Percentiles rank a stretch among this genome's conserved stretches.
These are phyloP conservation scores for Ophiocytium majus DNA, from an alignment of 352 stramenopile genomes.

Conservation along the genomic window DNA sequence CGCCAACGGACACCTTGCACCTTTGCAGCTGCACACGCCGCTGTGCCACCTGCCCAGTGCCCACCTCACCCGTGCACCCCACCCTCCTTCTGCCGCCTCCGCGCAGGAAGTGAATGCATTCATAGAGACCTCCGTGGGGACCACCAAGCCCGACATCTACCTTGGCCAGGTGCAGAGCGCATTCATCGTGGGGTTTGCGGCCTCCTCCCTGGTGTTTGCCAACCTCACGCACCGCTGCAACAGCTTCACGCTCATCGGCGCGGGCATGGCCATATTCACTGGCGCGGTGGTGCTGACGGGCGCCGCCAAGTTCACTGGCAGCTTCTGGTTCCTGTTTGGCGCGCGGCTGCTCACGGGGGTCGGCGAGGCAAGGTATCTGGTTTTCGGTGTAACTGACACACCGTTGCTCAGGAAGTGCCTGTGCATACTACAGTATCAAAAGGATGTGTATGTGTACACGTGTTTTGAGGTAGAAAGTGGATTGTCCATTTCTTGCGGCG, in stretches of 20 bases:
- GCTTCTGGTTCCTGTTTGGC: constrained; percentile 77
- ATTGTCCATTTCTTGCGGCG: no score
- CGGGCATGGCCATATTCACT: constrained; percentile 81
- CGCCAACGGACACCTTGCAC: neutral
- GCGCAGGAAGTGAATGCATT: constrained; percentile 85
- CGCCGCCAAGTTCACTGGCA: constrained; percentile 68
- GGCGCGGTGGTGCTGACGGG: constrained; percentile 79
- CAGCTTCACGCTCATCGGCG: constrained; percentile 81
- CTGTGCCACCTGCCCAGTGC: neutral
- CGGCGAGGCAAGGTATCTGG: constrained; percentile 71
- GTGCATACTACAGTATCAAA: no score
- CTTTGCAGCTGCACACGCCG: neutral
- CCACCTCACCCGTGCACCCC: neutral
- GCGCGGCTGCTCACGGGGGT: constrained; percentile 74
- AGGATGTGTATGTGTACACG: no score
- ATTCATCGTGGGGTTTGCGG: constrained; percentile 77
- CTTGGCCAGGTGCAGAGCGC: constrained; percentile 80
- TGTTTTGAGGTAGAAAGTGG: no score
- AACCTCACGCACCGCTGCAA: constrained; percentile 78
- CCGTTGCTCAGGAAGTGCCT: no score
- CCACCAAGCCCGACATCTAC: constrained; percentile 60
- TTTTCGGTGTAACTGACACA: no score
- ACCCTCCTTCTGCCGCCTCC: neutral
- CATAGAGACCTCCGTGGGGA: constrained; percentile 63
- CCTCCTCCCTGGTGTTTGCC: constrained; percentile 72